Evolutionary conservation across 495 filamentous ascomycete species (phyloP), one percentile per base, ranked within the genome.

Genomic region (Penicillium malachiteum): DNA sequence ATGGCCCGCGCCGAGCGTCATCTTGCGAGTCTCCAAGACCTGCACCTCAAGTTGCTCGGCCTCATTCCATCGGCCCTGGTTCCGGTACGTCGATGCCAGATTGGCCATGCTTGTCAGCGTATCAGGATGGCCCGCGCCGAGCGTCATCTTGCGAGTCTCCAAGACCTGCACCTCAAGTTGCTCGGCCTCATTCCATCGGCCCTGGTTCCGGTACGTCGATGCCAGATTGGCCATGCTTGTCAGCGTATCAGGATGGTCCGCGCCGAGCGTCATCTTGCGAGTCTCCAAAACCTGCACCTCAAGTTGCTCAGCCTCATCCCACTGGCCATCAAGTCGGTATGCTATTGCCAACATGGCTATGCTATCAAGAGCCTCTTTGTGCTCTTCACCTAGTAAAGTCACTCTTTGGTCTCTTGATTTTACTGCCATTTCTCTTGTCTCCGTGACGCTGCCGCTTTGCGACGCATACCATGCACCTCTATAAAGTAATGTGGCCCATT

Each of bases 401-500:
- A 16, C 11, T 16, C 45, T 34, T 34, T 48, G 30, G 0, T 34
- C 11, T 48, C 30, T 48, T 18, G 45, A 48, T 7, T 0, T 34
- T 34, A 1, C 0, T 34, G 45, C 45, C 30, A 48, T 48, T 11
- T 48, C 45, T 34, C 30, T 34, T 34, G 11, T 35, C 34, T 48
- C 30, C 0, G 11, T 7, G 11, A 48, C 16, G 16, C 34, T 35
- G 5, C 31, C 45, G 12, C 26, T 48, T 18, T 48, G 12, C 5
- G 11, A 34, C 2, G 45, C 30, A 48, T 48, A 48, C 45, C 11
- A 48, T 48, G 45, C 30, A 32, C 12, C 45, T 35, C 30, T 59
- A 38, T 57, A 55, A 39, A 69, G 56, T 13, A 69, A 12, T 14
- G 51, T 41, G 54, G 67, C 61, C 66, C 52, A 69, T 32, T 55